Evolutionary conservation across 192 early-diverging fungal species (phyloP).

Genomic region (Coemansia sp.): DNA sequence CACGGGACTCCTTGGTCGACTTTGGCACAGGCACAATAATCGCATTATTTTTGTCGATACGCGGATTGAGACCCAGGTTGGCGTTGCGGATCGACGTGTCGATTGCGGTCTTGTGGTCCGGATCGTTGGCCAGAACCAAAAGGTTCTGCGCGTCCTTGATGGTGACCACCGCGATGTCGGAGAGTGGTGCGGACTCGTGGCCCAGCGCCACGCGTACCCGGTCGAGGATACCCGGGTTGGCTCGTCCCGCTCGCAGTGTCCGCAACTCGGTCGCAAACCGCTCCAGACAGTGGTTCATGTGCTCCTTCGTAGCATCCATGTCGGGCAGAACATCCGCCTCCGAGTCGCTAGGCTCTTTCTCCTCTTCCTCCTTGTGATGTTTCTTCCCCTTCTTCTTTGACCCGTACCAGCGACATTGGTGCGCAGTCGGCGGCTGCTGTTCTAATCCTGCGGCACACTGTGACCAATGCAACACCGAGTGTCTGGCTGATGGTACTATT

Average conservation of each 20-base stretch:
- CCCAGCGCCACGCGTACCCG: conserved; percentile 64
- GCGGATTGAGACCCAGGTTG: conserved; percentile 78
- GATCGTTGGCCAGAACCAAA: conserved; percentile 74
- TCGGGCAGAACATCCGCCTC: conserved; percentile 58
- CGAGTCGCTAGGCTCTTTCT: conserved; percentile 21
- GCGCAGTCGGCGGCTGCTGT: conserved; percentile 4
- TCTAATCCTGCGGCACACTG: background rate
- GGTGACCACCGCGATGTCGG: conserved; percentile 71
- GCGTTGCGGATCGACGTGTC: conserved; percentile 78
- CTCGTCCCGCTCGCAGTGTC: conserved; percentile 66
- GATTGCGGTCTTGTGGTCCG: conserved; percentile 64
- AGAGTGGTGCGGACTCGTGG: conserved; percentile 56
- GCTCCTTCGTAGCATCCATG: conserved; percentile 57
- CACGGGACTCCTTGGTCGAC: conserved; percentile 77
- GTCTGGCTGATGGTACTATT: background rate
- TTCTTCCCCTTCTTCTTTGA: conserved; percentile 45
- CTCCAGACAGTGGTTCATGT: conserved; percentile 61
- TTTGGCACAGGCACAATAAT: conserved; percentile 81
- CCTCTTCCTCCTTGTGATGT: conserved; percentile 13
- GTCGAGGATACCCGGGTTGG: conserved; percentile 78
- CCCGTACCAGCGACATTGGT: conserved; percentile 33
- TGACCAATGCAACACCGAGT: background rate
- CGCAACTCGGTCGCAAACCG: conserved; percentile 67
- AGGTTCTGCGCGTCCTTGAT: conserved; percentile 84
- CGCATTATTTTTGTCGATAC: conserved; percentile 63